These are phyloP conservation scores for Vitis amurensis DNA, from an alignment of 164 flowering plant genomes.

Conservation along the genomic window DNA sequence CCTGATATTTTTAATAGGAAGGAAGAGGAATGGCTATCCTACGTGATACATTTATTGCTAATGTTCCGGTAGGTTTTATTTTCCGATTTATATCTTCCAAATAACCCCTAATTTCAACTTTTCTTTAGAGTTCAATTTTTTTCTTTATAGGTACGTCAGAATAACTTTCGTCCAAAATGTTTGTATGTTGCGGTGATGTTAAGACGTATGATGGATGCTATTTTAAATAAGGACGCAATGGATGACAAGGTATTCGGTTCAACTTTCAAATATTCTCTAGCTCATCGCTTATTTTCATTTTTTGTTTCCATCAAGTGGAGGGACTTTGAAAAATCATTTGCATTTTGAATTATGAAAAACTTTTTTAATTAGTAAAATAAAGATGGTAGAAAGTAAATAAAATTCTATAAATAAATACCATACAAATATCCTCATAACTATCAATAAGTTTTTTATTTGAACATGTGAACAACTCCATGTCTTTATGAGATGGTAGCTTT, in stretches of 20 bases:
- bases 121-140: neutral
- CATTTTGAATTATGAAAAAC: no score
- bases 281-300: neutral
- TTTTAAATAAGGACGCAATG: conserved; percentile 77
- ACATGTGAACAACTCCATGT: no score
- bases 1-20: conserved; percentile 35
- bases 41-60: conserved; percentile 73
- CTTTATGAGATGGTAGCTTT: no score
- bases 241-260: conserved; percentile 83
- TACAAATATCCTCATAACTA: no score
- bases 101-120: neutral
- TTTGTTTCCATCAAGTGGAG: neutral
- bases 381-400: no score
- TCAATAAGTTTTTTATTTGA: no score
- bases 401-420: no score
- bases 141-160: conserved; percentile 44
- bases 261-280: neutral
- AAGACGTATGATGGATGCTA: conserved; percentile 93
- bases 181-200: conserved; percentile 92
- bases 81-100: neutral
- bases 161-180: conserved; percentile 80
- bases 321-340: no score
- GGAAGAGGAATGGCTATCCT: conserved; percentile 57
- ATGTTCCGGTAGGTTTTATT: conserved; percentile 68
- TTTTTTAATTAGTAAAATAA: no score